These are phyloP conservation scores for Scleromitrula shiraiana DNA, from an alignment of 2,329 filamentous ascomycete species.

Conservation along the genomic window DNA sequence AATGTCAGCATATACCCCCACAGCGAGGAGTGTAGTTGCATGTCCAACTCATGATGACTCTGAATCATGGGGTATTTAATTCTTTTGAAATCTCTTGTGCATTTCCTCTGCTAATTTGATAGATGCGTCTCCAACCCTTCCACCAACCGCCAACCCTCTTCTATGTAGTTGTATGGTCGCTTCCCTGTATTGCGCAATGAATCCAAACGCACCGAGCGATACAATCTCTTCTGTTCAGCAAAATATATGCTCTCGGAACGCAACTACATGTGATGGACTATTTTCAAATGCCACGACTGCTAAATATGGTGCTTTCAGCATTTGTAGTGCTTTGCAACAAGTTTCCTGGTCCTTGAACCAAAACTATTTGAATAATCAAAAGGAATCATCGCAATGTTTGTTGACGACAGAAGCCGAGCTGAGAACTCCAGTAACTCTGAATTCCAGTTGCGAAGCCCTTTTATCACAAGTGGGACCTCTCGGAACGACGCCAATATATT, in stretches of 20 bases:
- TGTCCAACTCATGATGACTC: slow-evolving; percentile 4
- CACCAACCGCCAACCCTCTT: slow-evolving; percentile 65
- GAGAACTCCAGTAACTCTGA: neutral
- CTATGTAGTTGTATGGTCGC: slow-evolving; percentile 80
- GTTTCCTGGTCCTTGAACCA: slow-evolving; percentile 68
- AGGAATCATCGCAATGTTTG: neutral
- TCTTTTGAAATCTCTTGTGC: no score
- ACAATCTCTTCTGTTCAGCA: slow-evolving; percentile 47
- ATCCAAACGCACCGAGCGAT: slow-evolving; percentile 40
- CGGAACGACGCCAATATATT: neutral
- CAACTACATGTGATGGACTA: slow-evolving; percentile 18
- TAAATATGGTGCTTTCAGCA: slow-evolving; percentile 64
- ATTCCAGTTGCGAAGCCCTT: neutral
- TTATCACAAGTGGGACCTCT: neutral
- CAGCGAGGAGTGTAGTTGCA: slow-evolving; percentile 2
- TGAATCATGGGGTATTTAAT: neutral
- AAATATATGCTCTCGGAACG: slow-evolving; percentile 40
- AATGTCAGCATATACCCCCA: slow-evolving; percentile 58
- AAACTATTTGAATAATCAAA: slow-evolving; percentile 35
- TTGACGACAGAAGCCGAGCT: neutral
- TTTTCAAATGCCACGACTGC: slow-evolving; percentile 51
- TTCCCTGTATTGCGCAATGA: slow-evolving; percentile 38
- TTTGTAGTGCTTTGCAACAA: slow-evolving; percentile 62
- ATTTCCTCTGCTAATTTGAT: neutral
- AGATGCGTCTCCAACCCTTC: slow-evolving; percentile 52